phyloP scores from a whole-genome alignment of 306 rosid species.

The Luffa acutangula region DNA sequence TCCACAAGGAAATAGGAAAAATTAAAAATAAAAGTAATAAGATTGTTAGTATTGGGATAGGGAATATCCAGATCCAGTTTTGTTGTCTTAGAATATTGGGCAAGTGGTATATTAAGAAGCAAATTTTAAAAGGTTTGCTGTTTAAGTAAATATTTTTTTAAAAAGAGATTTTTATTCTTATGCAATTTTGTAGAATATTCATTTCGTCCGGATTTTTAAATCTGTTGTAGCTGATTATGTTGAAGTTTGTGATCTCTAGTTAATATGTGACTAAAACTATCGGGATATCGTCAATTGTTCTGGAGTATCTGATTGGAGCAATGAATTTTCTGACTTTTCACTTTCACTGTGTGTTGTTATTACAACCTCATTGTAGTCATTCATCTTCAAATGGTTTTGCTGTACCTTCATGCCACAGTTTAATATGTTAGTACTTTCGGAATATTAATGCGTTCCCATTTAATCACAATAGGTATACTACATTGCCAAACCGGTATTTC shows the following conservation, averaged over 20 bases:
- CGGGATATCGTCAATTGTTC: background rate
- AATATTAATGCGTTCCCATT: background rate
- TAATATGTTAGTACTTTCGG: background rate
- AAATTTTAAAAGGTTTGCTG: background rate
- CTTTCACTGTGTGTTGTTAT: background rate
- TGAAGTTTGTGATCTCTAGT: background rate
- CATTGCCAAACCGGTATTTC: conserved; percentile 71
- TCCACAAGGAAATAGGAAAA: background rate
- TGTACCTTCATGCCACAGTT: background rate
- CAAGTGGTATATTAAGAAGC: background rate
- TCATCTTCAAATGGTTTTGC: background rate
- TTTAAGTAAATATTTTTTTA: background rate
- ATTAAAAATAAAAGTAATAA: background rate
- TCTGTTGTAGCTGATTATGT: background rate
- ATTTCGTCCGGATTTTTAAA: background rate
- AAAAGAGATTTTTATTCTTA: background rate
- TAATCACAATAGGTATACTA: conserved; percentile 56
- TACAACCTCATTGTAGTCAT: background rate
- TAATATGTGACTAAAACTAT: background rate
- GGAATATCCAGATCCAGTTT: background rate
- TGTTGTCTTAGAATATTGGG: background rate
- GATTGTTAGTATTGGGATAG: background rate
- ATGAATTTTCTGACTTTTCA: background rate
- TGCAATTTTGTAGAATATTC: background rate
- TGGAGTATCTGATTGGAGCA: background rate